Conservation (phyloP, 352 stramenopile species). For the Phytophthora citricola region DNA sequence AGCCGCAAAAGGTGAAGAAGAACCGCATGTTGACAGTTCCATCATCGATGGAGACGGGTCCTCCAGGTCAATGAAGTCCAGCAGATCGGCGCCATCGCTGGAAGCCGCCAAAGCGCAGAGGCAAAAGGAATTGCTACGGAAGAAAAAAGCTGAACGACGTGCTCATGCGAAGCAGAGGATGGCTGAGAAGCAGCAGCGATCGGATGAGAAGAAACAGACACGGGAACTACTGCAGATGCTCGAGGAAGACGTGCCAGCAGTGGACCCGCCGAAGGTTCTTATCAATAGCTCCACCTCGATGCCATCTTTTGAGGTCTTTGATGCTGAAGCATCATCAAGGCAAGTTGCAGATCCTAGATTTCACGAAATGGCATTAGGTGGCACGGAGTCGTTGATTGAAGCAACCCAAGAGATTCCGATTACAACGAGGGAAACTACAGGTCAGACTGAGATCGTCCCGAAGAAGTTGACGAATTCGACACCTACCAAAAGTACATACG, state of each 20-base stretch:
- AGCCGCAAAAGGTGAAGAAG: constrained; percentile 17
- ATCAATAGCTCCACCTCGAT: constrained; percentile 5
- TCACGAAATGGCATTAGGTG: too few species aligned
- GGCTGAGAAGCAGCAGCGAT: constrained; percentile 26
- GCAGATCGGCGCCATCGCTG: constrained; percentile 10
- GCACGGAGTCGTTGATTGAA: too few species aligned
- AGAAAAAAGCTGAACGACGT: constrained; percentile 60
- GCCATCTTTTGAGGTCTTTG: background rate
- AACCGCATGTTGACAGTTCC: constrained; percentile 17
- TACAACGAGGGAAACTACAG: too few species aligned
- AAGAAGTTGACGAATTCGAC: constrained; percentile 22
- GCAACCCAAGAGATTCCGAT: too few species aligned
- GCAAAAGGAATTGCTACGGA: constrained; percentile 54
- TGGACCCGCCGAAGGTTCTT: background rate
- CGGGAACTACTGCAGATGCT: constrained; percentile 18
- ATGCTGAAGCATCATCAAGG: background rate
- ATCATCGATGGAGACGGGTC: constrained; percentile 8
- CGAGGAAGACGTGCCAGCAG: constrained; percentile 15
- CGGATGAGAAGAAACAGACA: constrained; percentile 31
- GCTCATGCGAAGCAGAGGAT: constrained; percentile 50
- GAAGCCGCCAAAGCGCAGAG: constrained; percentile 37
- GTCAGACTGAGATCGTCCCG: constrained; percentile 9
- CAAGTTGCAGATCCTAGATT: background rate
- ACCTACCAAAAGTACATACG: constrained; percentile 21
- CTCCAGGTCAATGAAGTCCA: constrained; percentile 6